These are phyloP conservation scores for Aristolochia californica DNA, from an alignment of 164 flowering plant genomes.

Conservation along the genomic window DNA sequence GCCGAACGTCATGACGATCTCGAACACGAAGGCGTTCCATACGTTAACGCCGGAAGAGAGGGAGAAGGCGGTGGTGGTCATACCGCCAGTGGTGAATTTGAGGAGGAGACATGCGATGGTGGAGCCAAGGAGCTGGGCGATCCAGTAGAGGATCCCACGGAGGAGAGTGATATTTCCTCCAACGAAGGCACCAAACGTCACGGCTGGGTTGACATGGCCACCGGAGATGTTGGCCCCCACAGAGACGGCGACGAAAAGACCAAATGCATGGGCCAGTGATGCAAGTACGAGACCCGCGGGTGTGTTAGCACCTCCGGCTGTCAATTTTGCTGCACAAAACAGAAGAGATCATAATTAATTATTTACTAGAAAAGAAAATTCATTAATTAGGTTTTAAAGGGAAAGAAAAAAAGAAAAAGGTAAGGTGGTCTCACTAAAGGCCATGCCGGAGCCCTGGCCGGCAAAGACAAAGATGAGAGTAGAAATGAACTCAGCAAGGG, in stretches of 20 bases:
- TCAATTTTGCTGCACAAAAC: conserved; percentile 24
- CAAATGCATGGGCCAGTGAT: conserved; percentile 33
- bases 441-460: conserved; percentile 47
- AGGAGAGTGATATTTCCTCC: conserved; percentile 45
- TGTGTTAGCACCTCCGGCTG: conserved; percentile 20
- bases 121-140: conserved; percentile 44
- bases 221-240: conserved; percentile 47
- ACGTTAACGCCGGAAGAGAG: conserved; percentile 7
- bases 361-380: neutral
- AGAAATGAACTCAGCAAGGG: conserved; percentile 38
- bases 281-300: conserved; percentile 35
- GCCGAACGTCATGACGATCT: conserved; percentile 13
- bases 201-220: conserved; percentile 55
- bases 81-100: conserved; percentile 23
- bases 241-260: conserved; percentile 39
- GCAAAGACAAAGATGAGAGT: conserved; percentile 48
- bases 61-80: conserved; percentile 6
- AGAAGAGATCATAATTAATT: neutral
- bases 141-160: conserved; percentile 37
- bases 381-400: neutral
- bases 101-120: conserved; percentile 36
- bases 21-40: conserved; percentile 9
- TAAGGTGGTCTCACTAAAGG: conserved; percentile 18
- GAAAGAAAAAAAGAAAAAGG: neutral
- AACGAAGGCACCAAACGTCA: conserved; percentile 41